Evolutionary conservation across 371 early-diverging fungal species (phyloP), one percentile per base, ranked within the genome.

Genomic region (Rhizopus delemar): DNA sequence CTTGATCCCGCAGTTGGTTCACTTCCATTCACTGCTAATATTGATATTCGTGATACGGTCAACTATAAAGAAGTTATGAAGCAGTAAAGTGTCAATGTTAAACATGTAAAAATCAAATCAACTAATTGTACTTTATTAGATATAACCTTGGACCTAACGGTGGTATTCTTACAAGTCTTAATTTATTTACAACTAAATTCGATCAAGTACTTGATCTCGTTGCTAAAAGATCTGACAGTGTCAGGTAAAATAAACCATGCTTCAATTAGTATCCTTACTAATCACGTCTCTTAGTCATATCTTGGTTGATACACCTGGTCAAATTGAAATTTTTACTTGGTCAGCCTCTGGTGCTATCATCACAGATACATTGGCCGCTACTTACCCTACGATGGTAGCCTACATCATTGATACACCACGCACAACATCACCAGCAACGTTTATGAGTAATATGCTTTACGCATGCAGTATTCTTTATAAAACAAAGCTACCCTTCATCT

Each of bases 291-390:
- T 22, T 22, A 90, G 91, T 53, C 86, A 93, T 69, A 80, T 95
- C 51, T 74, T 99, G 12, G 84, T 99, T n/a, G 99, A 99, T 75
- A 99, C 99, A 11, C 99, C 99, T 35, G 99, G 99, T 16, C 99
- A 99, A 75, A 99, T 99, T 65, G 99, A 99, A 81, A 96, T 99
- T 59, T 99, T 99, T 82, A 99, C 99, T 13, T 99, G 99, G 98
- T 98, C 98, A 38, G 98, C 99, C 8, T 94, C 97, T 7, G 99
- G 99, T 29, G 83, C 94, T 38, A 98, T 99, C 64, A 95, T 99
- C 66, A 94, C 97, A 3, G 96, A 97, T 62, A 88, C 95, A 3
- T 77, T 99, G 43, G 95, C 98, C 0, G 89, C 96, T 0, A 78
- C 92, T 3, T 93, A 94, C 66, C 96, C 97, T 8, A 94, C 98